These are phyloP conservation scores for Cordyceps javanica DNA, from an alignment of 2,329 filamentous ascomycete genomes.

Conservation along the genomic window DNA sequence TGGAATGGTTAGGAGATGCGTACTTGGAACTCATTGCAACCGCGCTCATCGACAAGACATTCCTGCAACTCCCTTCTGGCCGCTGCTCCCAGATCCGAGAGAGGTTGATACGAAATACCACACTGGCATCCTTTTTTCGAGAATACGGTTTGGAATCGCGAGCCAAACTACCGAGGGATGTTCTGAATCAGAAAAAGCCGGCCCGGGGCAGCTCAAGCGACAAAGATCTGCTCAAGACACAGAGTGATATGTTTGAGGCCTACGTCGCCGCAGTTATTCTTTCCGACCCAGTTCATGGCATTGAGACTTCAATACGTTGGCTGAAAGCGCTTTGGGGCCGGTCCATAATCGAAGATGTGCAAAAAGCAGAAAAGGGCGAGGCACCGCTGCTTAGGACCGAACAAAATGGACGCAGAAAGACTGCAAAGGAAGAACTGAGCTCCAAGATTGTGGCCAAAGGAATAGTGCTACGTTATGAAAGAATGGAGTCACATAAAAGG, in stretches of 20 bases:
- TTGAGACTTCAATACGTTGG: constrained; percentile 60
- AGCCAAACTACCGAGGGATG: constrained; percentile 49
- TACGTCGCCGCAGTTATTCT: constrained; percentile 77
- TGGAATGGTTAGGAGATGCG: constrained; percentile 86
- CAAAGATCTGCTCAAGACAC: constrained; percentile 62
- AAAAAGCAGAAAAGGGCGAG: constrained; percentile 26
- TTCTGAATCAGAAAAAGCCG: constrained; percentile 22
- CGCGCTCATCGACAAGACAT: constrained; percentile 67
- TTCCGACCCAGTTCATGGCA: constrained; percentile 58
- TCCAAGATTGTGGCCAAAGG: constrained; percentile 46
- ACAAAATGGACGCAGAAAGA: neutral
- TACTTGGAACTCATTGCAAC: constrained; percentile 75
- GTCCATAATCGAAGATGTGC: constrained; percentile 52
- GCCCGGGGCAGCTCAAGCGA: constrained; percentile 27
- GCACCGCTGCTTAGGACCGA: constrained; percentile 14
- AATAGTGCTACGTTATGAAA: constrained; percentile 55
- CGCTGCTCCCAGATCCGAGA: constrained; percentile 72
- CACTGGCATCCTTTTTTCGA: constrained; percentile 61
- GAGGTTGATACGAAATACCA: constrained; percentile 72
- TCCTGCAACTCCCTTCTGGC: constrained; percentile 58
- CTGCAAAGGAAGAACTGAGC: constrained; percentile 26
- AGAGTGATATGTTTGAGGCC: constrained; percentile 85
- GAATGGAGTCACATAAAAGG: constrained; percentile 44
- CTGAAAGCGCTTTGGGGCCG: constrained; percentile 68
- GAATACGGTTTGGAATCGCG: constrained; percentile 65